phyloP scores from a whole-genome alignment of 106 monocot species.

The Vanilla planifolia region DNA sequence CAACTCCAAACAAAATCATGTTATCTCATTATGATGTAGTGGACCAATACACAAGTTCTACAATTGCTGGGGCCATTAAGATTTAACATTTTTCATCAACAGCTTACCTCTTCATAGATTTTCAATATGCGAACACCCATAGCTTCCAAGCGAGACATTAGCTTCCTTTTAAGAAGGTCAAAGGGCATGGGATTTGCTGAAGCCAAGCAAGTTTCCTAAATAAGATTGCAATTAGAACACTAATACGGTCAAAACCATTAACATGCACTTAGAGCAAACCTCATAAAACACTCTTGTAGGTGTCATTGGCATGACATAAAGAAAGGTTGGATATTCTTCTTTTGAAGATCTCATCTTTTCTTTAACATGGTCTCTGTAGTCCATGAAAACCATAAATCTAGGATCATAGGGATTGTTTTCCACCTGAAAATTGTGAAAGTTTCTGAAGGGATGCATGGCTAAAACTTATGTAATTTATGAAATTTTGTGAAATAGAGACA shows the following conservation, averaged over 20 bases:
- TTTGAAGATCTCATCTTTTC: slow-evolving; percentile 23
- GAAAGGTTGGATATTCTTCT: slow-evolving; percentile 81
- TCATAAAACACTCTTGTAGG: slow-evolving; percentile 84
- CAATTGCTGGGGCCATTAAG: too few species aligned
- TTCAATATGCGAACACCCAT: slow-evolving; percentile 83
- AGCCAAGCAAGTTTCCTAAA: slow-evolving; percentile 96
- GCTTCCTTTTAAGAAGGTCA: slow-evolving; percentile 73
- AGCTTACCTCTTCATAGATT: slow-evolving; percentile 81
- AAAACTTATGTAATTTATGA: slow-evolving; percentile 2
- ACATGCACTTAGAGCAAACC: slow-evolving; percentile 24
- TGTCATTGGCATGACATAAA: slow-evolving; percentile 96
- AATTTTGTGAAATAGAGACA: too few species aligned
- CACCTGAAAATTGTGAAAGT: slow-evolving; percentile 56
- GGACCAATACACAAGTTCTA: too few species aligned
- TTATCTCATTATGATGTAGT: too few species aligned
- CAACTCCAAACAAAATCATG: too few species aligned
- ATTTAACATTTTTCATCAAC: not conserved
- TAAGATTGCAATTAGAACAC: slow-evolving; percentile 6
- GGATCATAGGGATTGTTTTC: slow-evolving; percentile 99
- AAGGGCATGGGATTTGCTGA: slow-evolving; percentile 93
- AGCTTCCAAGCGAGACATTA: slow-evolving; percentile 74
- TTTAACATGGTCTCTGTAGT: slow-evolving; percentile 83
- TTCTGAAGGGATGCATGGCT: slow-evolving; percentile 13
- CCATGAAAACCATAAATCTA: slow-evolving; percentile 94
- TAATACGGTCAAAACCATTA: not conserved